These are phyloP conservation scores for Aspergillus pseudonomiae DNA, from an alignment of 2,329 filamentous ascomycete genomes.

Conservation along the genomic window DNA sequence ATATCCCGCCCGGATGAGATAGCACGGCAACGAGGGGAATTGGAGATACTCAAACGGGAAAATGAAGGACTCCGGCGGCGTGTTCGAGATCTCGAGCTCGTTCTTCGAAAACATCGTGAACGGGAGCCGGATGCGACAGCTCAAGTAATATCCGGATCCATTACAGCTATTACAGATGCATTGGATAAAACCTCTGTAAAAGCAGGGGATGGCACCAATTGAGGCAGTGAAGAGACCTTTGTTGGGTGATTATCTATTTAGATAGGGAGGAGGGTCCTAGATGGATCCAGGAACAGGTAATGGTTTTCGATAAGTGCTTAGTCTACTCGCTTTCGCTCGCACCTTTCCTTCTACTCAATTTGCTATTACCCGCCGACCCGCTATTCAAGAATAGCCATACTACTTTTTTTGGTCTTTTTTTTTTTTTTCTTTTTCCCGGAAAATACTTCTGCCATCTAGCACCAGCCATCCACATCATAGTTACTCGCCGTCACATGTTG, in stretches of 20 bases:
- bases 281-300: not conserved
- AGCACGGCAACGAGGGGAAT: slow-evolving; percentile 44
- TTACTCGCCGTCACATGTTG: slow-evolving; percentile 17
- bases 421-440: not conserved
- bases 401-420: not conserved
- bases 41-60: slow-evolving; percentile 49
- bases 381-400: not conserved
- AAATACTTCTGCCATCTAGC: slow-evolving; percentile 18
- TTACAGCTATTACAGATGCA: slow-evolving; percentile 4
- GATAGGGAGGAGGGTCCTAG: slow-evolving; percentile 1
- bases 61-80: slow-evolving; percentile 50
- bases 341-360: not conserved
- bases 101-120: slow-evolving; percentile 36
- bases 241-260: not conserved
- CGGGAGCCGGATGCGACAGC: slow-evolving; percentile 11
- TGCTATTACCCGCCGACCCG: not conserved
- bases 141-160: not conserved
- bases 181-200: not conserved
- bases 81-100: slow-evolving; percentile 48
- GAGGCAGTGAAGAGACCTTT: not conserved
- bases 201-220: not conserved
- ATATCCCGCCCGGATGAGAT: slow-evolving; percentile 47
- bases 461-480: not conserved
- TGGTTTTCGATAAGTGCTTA: not conserved
- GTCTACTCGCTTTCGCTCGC: not conserved